Evolutionary conservation across 495 filamentous ascomycete genomes (phyloP), one percentile per base, ranked within the genome.

Genomic region (Rhizodiscina lignyota): DNA sequence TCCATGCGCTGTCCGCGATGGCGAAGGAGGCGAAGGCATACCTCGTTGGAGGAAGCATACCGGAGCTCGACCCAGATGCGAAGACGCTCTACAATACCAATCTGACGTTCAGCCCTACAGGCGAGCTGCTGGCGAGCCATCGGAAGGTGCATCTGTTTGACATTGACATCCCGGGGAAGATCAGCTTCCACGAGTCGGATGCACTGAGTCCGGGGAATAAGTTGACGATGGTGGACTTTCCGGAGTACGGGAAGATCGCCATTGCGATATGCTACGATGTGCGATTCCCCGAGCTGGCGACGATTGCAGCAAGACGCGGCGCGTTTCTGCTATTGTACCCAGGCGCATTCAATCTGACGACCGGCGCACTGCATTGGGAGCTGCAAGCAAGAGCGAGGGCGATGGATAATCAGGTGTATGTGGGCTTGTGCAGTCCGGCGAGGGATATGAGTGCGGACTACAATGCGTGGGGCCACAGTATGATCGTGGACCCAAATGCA

Each of bases 111-210:
- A 67, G 61, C 10, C 84, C 85, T 0, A 45, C 66, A 1, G 89
- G 89, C 1, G 52, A 64, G 5, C 62, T 94, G n/a, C 65, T 96
- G 6, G 82, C 75, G 2, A 80, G 72, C 2, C 86, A 99, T 51
- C 73, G 89, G 41, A 99, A 99, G 55, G 71, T 89, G 15, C 89
- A 99, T 53, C 67, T 99, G n/a, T 99, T 99, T 60, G 89, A 99
- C 60, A 99, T 99, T 47, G 79, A 87, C 53, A 99, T 99, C 48
- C 89, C 89, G 1, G 86, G 83, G 20, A 82, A 83, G 54, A 94
- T 99, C 53, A 75, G 51, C 11, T 99, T 99, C 63, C 70, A 69
- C 39, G 89, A 99, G 57, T 81, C 73, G 35, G 84, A 94, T 32
- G 83, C 94, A 5, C 66, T 99, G 15, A 75, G 66, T 1, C 79